phyloP scores from a whole-genome alignment of 805 yeast species.

The Monosporozyma solicola region DNA sequence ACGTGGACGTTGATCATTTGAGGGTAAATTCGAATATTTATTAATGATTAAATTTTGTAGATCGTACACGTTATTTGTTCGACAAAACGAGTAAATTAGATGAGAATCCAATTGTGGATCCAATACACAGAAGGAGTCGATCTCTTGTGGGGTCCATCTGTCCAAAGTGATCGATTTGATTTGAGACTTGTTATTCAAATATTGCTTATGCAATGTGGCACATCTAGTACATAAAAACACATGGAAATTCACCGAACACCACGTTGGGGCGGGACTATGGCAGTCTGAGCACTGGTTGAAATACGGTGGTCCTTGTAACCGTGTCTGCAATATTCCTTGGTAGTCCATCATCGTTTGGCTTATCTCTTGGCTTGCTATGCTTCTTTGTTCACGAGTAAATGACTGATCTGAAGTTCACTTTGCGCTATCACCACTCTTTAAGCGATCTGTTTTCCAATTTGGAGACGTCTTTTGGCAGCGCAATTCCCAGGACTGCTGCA shows the following conservation, averaged over 20 bases:
- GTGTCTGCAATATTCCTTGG: conserved; percentile 35
- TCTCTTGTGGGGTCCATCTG: conserved; percentile 40
- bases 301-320: conserved; percentile 48
- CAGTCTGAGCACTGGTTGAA: conserved; percentile 76
- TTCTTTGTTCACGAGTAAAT: neutral
- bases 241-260: conserved; percentile 40
- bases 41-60: conserved; percentile 3
- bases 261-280: conserved; percentile 50
- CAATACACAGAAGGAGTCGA: neutral
- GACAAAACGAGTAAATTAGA: conserved; percentile 12
- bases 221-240: conserved; percentile 77
- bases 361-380: neutral
- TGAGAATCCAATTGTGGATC: neutral
- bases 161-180: conserved; percentile 72
- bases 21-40: neutral
- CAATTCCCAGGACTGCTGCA: neutral
- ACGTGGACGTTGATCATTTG: conserved; percentile 11
- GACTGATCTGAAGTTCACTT: neutral
- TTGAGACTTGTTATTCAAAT: conserved; percentile 45
- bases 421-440: neutral
- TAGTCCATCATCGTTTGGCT: neutral
- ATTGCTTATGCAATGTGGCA: conserved; percentile 63
- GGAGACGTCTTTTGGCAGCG: neutral
- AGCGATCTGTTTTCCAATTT: neutral
- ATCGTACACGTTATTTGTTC: conserved; percentile 4